These are phyloP conservation scores for Citrus hindsii DNA, from an alignment of 345 rosid genomes.

Conservation along the genomic window DNA sequence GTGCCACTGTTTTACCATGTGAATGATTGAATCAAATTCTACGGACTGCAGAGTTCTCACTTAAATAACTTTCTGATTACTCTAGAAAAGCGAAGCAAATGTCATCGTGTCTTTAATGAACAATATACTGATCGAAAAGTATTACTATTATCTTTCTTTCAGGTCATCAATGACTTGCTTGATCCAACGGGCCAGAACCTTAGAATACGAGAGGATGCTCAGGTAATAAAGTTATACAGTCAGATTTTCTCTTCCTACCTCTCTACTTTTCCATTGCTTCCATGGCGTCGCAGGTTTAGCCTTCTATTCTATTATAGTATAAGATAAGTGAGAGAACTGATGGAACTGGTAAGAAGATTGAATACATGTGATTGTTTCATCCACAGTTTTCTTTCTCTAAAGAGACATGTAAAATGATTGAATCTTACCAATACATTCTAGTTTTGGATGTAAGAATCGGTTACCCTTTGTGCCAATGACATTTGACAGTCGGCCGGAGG, in stretches of 20 bases:
- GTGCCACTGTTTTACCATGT: background rate
- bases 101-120: background rate
- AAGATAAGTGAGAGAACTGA: too few species aligned
- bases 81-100: background rate
- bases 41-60: background rate
- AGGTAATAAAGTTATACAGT: constrained; percentile 39
- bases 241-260: background rate
- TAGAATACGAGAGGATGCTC: constrained; percentile 84
- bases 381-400: background rate
- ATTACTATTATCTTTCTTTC: constrained; percentile 5
- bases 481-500: background rate
- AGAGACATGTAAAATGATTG: background rate
- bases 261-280: background rate
- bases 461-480: background rate
- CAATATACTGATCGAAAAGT: background rate
- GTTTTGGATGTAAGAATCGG: background rate
- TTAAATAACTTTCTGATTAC: background rate
- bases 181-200: constrained; percentile 89
- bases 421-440: background rate
- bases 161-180: constrained; percentile 95
- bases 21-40: background rate
- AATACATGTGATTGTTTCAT: background rate
- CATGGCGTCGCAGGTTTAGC: background rate
- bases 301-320: too few species aligned
- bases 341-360: too few species aligned